phyloP scores from a whole-genome alignment of 805 yeast genomes.

The Nakazawaea holstii region DNA sequence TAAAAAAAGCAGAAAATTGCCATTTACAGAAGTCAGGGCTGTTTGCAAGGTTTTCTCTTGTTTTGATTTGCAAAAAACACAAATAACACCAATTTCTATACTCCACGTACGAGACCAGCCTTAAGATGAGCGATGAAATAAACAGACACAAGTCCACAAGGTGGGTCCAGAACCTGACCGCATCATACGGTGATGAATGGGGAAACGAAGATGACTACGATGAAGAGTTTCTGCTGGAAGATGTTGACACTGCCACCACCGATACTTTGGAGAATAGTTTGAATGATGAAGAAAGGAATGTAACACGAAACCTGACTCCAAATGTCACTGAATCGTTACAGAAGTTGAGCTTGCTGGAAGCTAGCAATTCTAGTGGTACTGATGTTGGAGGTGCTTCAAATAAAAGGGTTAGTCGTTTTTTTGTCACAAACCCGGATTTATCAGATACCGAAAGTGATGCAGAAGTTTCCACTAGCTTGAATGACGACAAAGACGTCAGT shows the following conservation, averaged over 20 bases:
- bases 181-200: constrained; percentile 12
- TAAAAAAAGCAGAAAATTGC: too few species aligned
- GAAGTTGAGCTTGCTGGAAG: neutral
- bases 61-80: neutral
- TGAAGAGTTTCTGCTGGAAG: neutral
- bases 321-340: too few species aligned
- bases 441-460: neutral
- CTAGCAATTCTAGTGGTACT: neutral
- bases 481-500: neutral
- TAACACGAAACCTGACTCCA: neutral
- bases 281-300: neutral
- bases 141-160: constrained; percentile 12
- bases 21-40: neutral
- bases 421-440: constrained; percentile 9
- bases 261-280: neutral
- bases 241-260: too few species aligned
- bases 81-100: neutral
- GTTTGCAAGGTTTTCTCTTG: neutral
- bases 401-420: constrained; percentile 5
- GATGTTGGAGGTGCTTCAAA: neutral
- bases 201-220: constrained; percentile 4
- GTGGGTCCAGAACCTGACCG: constrained; percentile 8
- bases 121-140: constrained; percentile 3
- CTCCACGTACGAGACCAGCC: too few species aligned
- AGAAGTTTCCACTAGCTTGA: neutral